Percentiles rank a stretch among this genome's conserved stretches.
These are phyloP conservation scores for Huntiella moniliformis DNA, from an alignment of 2,329 filamentous ascomycete genomes.

Conservation along the genomic window DNA sequence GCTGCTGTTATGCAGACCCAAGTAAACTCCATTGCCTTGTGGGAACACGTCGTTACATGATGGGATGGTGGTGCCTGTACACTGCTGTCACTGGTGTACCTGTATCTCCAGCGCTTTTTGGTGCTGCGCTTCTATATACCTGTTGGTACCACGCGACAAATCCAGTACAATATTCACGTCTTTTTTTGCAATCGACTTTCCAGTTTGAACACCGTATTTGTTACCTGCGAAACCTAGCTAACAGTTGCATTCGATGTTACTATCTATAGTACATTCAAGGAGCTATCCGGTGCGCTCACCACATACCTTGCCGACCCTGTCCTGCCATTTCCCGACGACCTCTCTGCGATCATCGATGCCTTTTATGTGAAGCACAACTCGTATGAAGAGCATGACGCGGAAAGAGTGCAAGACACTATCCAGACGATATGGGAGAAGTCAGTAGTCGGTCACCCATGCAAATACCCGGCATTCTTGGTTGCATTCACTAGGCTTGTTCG, in stretches of 20 bases:
- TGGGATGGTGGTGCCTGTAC: too few relatives aligned
- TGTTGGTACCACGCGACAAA: too few relatives aligned
- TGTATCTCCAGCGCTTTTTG: too few relatives aligned
- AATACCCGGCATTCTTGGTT: slow-evolving; percentile 48
- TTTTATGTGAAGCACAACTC: slow-evolving; percentile 51
- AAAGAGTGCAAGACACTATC: slow-evolving; percentile 57
- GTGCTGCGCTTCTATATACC: too few relatives aligned
- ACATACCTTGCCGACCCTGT: slow-evolving; percentile 28
- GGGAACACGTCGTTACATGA: too few relatives aligned
- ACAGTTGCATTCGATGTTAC: not conserved
- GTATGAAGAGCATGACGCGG: slow-evolving; percentile 48
- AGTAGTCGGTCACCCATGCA: slow-evolving; percentile 35
- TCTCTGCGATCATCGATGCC: slow-evolving; percentile 40
- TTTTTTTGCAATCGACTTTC: too few relatives aligned
- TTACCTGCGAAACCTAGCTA: too few relatives aligned
- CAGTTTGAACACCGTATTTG: too few relatives aligned
- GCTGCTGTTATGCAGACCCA: too few relatives aligned
- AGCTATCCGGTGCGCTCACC: slow-evolving; percentile 38
- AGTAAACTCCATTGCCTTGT: too few relatives aligned
- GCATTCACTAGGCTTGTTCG: slow-evolving; percentile 46
- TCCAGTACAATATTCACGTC: too few relatives aligned
- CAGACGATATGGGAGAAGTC: slow-evolving; percentile 45
- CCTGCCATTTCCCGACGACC: slow-evolving; percentile 47
- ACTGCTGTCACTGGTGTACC: too few relatives aligned
- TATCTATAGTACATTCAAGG: slow-evolving; percentile 33